Evolutionary conservation across 306 rosid species (phyloP).

Genomic region (Vigna nakashimae): DNA sequence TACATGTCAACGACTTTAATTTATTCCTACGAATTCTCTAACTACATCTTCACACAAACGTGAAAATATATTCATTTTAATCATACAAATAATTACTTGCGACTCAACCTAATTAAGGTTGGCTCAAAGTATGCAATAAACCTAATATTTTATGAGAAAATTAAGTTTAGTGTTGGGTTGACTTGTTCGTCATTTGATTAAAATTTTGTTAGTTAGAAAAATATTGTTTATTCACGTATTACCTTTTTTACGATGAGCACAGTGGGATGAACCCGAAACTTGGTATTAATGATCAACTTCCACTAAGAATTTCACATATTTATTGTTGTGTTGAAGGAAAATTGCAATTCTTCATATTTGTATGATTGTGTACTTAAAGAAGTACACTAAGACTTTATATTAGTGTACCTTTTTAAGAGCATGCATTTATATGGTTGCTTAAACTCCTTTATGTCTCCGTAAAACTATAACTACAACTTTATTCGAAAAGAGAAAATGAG

Average conservation of each 20-base stretch:
- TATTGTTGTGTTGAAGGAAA: not conserved
- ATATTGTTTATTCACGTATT: too few relatives aligned
- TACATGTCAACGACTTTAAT: slow-evolving; percentile 25
- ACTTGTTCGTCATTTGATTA: too few relatives aligned
- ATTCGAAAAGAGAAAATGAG: not conserved
- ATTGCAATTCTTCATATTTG: not conserved
- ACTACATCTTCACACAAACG: not conserved
- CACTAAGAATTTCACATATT: not conserved
- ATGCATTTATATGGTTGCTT: not conserved
- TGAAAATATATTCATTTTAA: not conserved
- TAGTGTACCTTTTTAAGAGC: not conserved
- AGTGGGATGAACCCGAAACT: too few relatives aligned
- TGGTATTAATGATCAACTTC: too few relatives aligned
- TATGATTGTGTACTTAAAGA: not conserved
- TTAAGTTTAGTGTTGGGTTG: too few relatives aligned
- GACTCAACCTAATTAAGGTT: not conserved
- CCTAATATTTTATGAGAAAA: not conserved
- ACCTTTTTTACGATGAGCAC: too few relatives aligned
- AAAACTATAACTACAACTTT: not conserved
- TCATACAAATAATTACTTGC: not conserved
- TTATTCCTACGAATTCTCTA: slow-evolving; percentile 20
- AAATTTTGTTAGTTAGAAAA: too few relatives aligned
- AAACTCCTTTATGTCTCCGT: slow-evolving; percentile 11
- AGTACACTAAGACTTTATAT: not conserved
- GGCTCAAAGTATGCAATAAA: not conserved